Conservation (phyloP, 2,329 filamentous ascomycete genomes). For the Trichoderma semiorbis region DNA sequence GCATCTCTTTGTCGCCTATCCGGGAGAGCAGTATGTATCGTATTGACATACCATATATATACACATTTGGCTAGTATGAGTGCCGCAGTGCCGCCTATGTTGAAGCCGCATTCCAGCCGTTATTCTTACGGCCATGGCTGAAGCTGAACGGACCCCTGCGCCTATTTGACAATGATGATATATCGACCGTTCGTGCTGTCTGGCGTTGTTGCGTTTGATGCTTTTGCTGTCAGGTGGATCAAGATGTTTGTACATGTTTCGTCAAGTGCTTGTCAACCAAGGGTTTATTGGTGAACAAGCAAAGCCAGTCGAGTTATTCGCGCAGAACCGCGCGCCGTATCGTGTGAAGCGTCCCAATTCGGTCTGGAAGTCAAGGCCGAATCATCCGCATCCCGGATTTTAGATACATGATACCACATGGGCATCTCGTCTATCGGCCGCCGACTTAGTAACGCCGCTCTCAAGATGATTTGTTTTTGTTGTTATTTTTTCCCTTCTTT, state of each 20-base stretch:
- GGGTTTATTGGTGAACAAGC: background rate
- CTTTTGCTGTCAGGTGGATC: background rate
- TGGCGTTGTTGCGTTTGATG: background rate
- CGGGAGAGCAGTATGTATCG: background rate
- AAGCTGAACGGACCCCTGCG: background rate
- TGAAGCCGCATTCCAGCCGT: background rate
- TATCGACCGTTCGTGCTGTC: background rate
- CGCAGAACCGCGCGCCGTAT: background rate
- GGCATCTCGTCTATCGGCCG: conserved; percentile 4
- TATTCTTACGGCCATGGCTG: background rate
- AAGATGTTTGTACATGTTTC: background rate
- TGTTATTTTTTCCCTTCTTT: background rate
- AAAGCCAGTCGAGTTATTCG: background rate
- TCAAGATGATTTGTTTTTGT: background rate
- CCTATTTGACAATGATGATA: background rate
- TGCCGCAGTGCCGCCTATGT: background rate
- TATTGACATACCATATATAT: background rate
- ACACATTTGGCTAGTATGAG: background rate
- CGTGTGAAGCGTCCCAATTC: background rate
- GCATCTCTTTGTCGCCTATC: conserved; percentile 6
- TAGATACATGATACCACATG: background rate
- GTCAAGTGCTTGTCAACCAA: background rate
- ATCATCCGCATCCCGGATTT: background rate
- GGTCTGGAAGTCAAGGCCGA: background rate
- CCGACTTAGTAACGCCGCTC: background rate